Evolutionary conservation across 192 early-diverging fungal genomes (phyloP), one percentile per base, ranked within the genome.

Genomic region (Coemansia sp.): DNA sequence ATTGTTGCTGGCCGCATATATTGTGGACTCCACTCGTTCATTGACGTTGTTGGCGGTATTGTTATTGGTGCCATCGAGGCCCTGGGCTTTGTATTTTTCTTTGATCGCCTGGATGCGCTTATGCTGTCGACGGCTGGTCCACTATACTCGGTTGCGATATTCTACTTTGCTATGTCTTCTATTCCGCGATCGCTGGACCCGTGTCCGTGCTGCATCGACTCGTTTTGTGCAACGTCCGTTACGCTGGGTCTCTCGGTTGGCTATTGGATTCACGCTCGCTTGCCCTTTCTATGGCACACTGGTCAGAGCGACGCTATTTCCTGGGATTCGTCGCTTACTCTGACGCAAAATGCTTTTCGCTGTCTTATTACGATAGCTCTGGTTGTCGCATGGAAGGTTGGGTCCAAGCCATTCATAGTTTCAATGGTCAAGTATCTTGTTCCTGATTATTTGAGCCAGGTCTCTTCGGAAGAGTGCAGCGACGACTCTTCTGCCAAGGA

Each of bases 21-120:
- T 66, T 93, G 90, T 66, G 94, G 93, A 4, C 91, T 97, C 86
- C 94, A 97, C 81, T 88, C 87, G 3, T 73, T 93, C 39, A 83
- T 91, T 38, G 93, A 94, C 61, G 82, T 93, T 22, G 54, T 73
- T 7, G 92, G 90, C 57, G 94, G 93, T 17, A 67, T 76, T 14
- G 56, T 87, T 7, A 71, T 95, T 41, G 94, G 90, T 23, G 64
- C 70, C 21, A 50, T 66, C 0, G 72, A 94, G 22, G 90, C 85
- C 39, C 77, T 70, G 17, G 48, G 27, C 17, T 82, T 81, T 39
- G 53, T 77, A 15, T 41, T 29, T 9, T 64, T 72, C n/a, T 72
- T 70, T 52, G 65, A 64, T 7, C 41, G 25, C 3, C 25, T 77
- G 5, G 79, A 82, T 25, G 45, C 64, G 5, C 54, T 84, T 50